phyloP scores from a whole-genome alignment of 2,329 filamentous ascomycete genomes.

The Aureobasidium subglaciale region DNA sequence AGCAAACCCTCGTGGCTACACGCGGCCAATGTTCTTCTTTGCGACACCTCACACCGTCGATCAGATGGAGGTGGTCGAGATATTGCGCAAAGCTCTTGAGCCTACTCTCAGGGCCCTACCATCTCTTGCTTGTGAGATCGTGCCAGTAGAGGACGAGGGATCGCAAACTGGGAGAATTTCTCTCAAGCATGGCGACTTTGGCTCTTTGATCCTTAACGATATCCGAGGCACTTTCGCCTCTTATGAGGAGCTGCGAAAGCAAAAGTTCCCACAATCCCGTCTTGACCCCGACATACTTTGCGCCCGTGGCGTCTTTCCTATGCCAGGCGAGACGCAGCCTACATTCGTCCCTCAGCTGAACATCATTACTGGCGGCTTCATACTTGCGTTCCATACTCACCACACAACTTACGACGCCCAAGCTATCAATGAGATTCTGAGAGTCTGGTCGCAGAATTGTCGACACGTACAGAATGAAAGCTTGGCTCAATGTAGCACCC shows the following conservation, averaged over 20 bases:
- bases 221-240: background rate
- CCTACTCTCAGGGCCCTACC: constrained; percentile 1
- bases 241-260: background rate
- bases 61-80: background rate
- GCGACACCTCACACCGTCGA: background rate
- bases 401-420: background rate
- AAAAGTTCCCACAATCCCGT: constrained; percentile 1
- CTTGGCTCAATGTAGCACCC: background rate
- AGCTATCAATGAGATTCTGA: constrained; percentile 2
- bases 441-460: constrained; percentile 1
- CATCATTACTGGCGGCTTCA: background rate
- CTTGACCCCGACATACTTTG: background rate
- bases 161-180: background rate
- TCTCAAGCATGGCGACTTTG: background rate
- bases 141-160: background rate
- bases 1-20: constrained; percentile 4
- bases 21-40: background rate
- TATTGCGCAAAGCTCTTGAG: background rate
- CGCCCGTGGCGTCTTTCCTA: background rate
- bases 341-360: background rate
- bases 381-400: background rate
- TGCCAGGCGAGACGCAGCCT: background rate
- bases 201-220: background rate
- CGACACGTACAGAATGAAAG: background rate
- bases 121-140: background rate